Base-by-base conservation (phyloP, 2,329 filamentous ascomycete species). In the Rutstroemia sp. region DNA sequence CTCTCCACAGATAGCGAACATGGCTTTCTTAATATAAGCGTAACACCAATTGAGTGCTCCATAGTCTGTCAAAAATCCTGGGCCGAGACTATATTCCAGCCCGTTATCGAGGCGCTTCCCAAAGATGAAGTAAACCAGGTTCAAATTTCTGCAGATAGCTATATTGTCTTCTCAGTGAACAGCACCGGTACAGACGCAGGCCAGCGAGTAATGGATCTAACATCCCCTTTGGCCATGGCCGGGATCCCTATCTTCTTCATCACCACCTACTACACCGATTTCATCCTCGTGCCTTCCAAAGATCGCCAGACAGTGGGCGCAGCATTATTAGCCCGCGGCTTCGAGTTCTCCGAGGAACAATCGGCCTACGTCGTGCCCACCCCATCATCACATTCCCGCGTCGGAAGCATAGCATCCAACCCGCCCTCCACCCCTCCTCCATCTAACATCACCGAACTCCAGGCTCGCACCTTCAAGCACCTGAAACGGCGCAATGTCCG, bases 171-270 rank as follows among this genome's bases (percentile, higher is more conserved):
- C 70, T 90, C 91, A 61, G 90, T 99, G 59, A 90, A 90, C 60
- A 91, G 89, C 61, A 88, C 92, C 64, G 91, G 92, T 7, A 85
- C 96, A 65, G 92, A 96, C 69, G 92, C 92, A 9, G 92, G 91
- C 6, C 90, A 92, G 65, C 83, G 92, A 56, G 92, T 99, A 6
- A 82, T 96, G 65, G 92, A 97, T 68, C 73, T 99, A 60, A 96
- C 92, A 7, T 92, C 86, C 53, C 94, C 92, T 5, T 78, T 97
- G 34, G 92, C 94, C 27, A 79, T 96, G 69, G 92, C 92, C 50
- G 90, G 90, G 65, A 94, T 97, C 52, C 89, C 92, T 53, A 95
- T 99, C 68, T 96, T 97, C 77, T 97, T 97, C 79, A 95, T 96
- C 71, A 96, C 92, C 3, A 96, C 91, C 34, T 99, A 97, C 73